phyloP scores from a whole-genome alignment of 225 moss, liverwort and hornwort genomes.

The Sphagnum contortum region DNA sequence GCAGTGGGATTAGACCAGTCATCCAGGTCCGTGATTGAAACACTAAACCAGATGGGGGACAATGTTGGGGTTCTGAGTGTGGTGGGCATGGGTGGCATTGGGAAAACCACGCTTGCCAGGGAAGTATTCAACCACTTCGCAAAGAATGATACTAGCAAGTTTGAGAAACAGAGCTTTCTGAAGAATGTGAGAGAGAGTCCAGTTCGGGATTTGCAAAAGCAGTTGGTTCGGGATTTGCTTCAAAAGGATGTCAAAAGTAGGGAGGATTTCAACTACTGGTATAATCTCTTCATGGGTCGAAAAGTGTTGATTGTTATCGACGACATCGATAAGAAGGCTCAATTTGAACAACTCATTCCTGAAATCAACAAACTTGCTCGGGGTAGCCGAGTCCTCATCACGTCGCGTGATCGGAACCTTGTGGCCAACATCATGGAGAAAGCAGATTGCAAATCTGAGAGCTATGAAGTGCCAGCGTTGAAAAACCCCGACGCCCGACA shows the following conservation, averaged over 20 bases:
- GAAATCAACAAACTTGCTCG: conserved; percentile 10
- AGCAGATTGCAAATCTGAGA: neutral
- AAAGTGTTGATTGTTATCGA: conserved; percentile 22
- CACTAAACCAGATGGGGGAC: conserved; percentile 6
- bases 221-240: conserved; percentile 12
- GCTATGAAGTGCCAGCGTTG: conserved; percentile 3
- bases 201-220: conserved; percentile 1
- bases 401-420: conserved; percentile 10
- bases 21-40: too few relatives aligned
- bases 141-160: neutral
- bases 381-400: conserved; percentile 19
- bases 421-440: neutral
- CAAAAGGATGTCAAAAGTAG: conserved; percentile 5
- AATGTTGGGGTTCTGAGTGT: conserved; percentile 20
- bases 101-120: conserved; percentile 24
- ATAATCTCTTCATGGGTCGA: neutral
- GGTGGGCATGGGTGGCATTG: conserved; percentile 27
- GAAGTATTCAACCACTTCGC: conserved; percentile 14
- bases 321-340: conserved; percentile 5
- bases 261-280: conserved; percentile 1
- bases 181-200: neutral
- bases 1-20: conserved; percentile 7
- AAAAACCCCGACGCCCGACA: neutral
- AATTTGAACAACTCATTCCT: conserved; percentile 22
- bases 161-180: conserved; percentile 8